phyloP scores from a whole-genome alignment of 106 monocot genomes.

The Dioscorea zingiberensis region DNA sequence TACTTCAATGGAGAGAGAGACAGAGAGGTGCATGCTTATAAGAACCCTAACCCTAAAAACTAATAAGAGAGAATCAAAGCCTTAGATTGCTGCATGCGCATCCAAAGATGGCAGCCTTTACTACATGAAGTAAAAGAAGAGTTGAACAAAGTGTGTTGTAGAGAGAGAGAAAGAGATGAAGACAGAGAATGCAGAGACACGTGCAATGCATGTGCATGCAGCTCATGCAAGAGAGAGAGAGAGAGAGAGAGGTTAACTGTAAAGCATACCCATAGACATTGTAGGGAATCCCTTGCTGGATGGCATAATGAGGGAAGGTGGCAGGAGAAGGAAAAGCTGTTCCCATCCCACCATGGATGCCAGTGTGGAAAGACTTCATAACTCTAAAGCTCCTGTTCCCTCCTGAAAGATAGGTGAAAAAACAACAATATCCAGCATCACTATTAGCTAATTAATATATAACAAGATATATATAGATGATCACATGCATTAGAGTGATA shows the following conservation, averaged over 20 bases:
- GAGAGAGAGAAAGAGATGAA: constrained; percentile 1
- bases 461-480: too few relatives aligned
- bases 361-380: constrained; percentile 53
- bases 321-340: constrained; percentile 58
- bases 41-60: too few relatives aligned
- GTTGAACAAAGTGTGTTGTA: background rate
- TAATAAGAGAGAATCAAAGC: background rate
- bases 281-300: constrained; percentile 88
- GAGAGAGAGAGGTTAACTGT: background rate
- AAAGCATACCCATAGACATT: constrained; percentile 83
- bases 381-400: constrained; percentile 74
- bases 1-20: background rate
- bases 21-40: too few relatives aligned
- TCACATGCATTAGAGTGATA: too few relatives aligned
- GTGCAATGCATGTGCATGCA: constrained; percentile 6
- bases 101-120: constrained; percentile 4
- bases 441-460: background rate
- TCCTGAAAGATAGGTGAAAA: too few relatives aligned
- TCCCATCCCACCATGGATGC: constrained; percentile 20
- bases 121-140: background rate
- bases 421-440: too few relatives aligned
- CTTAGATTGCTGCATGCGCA: background rate
- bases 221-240: constrained; percentile 3
- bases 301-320: constrained; percentile 85
- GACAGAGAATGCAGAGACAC: background rate